These are phyloP conservation scores for Candida dajiaensis DNA, from an alignment of 805 yeast species.

Conservation along the genomic window DNA sequence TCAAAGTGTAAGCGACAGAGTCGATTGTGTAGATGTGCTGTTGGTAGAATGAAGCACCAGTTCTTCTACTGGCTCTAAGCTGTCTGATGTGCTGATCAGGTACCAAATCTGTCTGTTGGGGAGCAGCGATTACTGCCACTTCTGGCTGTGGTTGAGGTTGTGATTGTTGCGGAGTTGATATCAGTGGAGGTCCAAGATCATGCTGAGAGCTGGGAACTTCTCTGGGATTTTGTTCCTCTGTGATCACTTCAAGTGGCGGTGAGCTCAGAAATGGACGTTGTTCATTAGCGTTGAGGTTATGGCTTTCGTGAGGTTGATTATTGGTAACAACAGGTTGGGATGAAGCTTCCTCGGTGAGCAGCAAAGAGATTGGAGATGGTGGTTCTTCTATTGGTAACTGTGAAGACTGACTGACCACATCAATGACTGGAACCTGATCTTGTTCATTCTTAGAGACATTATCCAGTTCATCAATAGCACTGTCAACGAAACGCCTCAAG, in stretches of 20 bases:
- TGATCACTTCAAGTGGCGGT: neutral
- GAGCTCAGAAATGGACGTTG: neutral
- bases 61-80: constrained; percentile 6
- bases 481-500: neutral
- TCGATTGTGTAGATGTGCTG: constrained; percentile 24
- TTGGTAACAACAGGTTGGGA: neutral
- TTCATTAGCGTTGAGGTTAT: neutral
- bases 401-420: too few relatives aligned
- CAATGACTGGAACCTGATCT: too few relatives aligned
- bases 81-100: neutral
- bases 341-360: neutral
- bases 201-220: neutral
- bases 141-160: neutral
- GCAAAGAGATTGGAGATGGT: neutral
- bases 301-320: neutral
- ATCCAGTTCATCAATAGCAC: neutral
- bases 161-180: neutral
- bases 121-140: neutral
- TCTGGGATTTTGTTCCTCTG: neutral
- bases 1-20: constrained; percentile 16
- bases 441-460: neutral
- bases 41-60: constrained; percentile 18
- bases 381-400: neutral
- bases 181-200: neutral
- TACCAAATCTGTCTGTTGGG: neutral